Evolutionary conservation across 1,139 yeast genomes (phyloP), one percentile per base, ranked within the genome.

Genomic region (Suhomyces terraborum): DNA sequence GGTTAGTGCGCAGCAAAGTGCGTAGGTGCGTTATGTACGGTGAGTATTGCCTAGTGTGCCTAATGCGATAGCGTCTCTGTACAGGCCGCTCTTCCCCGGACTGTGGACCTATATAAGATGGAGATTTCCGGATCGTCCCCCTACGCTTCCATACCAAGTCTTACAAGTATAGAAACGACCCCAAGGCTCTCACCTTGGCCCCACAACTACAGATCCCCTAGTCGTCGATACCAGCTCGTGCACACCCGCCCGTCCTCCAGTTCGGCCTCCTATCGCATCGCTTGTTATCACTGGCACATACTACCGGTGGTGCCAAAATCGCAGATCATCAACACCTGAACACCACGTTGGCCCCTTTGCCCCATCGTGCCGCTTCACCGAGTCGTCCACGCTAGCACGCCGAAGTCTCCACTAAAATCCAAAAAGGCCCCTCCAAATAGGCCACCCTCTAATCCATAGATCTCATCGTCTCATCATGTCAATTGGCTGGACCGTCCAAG

Each of bases 401-500:
- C n/a, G n/a, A n/a, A 24, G 6, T 32, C 22, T 13, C 14, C 30
- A 24, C 32, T 25, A 22, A 18, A 7, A 18, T 14, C 35, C 13
- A 18, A 21, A 21, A 21, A 21, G 7, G 23, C 7, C 23, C 27
- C n/a, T n/a, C n/a, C n/a, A n/a, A n/a, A n/a, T n/a, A n/a, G n/a
- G n/a, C n/a, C n/a, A n/a, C n/a, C n/a, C n/a, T n/a, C n/a, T n/a
- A n/a, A n/a, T n/a, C n/a, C n/a, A n/a, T n/a, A n/a, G n/a, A 23
- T 23, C 27, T 8, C 3, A 24, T 9, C 16, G 6, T 12, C 27
- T 12, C 35, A 43, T 16, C 35, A 55, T 54, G 59, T 50, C 56
- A 18, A 53, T 49, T 18, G 77, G 76, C 18, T 73, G 77, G 77
- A 64, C 74, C 10, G 60, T 67, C 20, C 57, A 57, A 33, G 73